Evolutionary conservation across 805 yeast species (phyloP).

Genomic region (Kuraishia hungarica): DNA sequence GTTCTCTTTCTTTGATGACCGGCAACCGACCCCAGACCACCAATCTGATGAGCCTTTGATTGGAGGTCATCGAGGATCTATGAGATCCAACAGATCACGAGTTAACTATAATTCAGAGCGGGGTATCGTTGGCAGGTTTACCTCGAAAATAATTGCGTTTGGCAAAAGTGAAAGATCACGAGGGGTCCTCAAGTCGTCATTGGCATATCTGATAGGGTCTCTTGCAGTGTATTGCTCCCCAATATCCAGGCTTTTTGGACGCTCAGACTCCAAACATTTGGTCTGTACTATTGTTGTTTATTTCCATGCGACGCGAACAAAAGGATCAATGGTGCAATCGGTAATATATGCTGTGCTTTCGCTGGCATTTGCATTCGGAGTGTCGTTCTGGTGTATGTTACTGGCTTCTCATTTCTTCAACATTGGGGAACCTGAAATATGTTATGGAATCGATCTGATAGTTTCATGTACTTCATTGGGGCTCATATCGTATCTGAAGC

Average conservation of each 20-base stretch:
- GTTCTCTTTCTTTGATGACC: conserved; percentile 19
- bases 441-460: conserved; percentile 45
- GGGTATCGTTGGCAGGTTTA: neutral
- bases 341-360: conserved; percentile 50
- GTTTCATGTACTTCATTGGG: conserved; percentile 53
- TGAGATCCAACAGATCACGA: neutral
- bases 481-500: conserved; percentile 59
- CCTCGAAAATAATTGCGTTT: neutral
- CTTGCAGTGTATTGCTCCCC: conserved; percentile 55
- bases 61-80: neutral
- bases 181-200: conserved; percentile 51
- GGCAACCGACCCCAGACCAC: neutral
- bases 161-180: neutral
- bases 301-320: conserved; percentile 74
- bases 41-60: neutral
- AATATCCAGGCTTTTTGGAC: conserved; percentile 45
- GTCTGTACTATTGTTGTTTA: conserved; percentile 79
- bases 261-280: conserved; percentile 68
- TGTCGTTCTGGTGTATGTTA: conserved; percentile 43
- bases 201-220: conserved; percentile 71
- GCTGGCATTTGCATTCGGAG: conserved; percentile 41
- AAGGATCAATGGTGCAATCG: conserved; percentile 76
- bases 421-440: conserved; percentile 35
- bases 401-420: conserved; percentile 38
- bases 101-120: neutral